A percentile compares a stretch with the other conserved stretches of the same genome.
Evolutionary conservation across 2,329 filamentous ascomycete genomes (phyloP).

Genomic region (Cadophora sp.): DNA sequence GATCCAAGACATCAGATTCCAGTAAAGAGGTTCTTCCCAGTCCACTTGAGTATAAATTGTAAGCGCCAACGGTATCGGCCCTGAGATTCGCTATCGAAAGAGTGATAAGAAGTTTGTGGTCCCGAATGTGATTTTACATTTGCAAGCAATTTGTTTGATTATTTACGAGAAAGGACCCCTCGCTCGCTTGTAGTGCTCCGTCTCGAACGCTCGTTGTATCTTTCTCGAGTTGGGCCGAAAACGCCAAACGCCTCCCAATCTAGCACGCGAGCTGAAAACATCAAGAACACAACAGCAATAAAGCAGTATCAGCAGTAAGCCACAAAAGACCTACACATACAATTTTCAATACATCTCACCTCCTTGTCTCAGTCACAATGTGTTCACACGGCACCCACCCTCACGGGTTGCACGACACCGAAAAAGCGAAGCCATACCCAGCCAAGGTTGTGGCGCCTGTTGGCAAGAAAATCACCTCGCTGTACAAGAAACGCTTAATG

Average conservation of each 20-base stretch:
- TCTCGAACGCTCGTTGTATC: not conserved
- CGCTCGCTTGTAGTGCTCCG: not conserved
- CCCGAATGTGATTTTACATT: not conserved
- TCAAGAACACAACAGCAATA: not conserved
- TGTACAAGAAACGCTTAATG: conserved; percentile 10
- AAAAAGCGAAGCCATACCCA: conserved; percentile 8
- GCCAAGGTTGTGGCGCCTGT: conserved; percentile 9
- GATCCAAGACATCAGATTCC: not conserved
- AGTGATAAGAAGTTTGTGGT: not conserved
- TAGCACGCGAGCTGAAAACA: not conserved
- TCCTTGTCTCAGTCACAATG: not conserved
- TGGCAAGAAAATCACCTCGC: conserved; percentile 13
- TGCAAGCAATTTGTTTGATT: not conserved
- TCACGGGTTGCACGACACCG: not conserved
- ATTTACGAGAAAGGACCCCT: not conserved
- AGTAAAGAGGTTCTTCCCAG: not conserved
- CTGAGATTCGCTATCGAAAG: not conserved
- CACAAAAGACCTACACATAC: not conserved
- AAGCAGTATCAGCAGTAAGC: not conserved
- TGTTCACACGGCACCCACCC: not conserved
- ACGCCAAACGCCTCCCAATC: not conserved
- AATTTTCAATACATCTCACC: not conserved
- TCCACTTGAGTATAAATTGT: not conserved
- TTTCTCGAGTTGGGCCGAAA: not conserved
- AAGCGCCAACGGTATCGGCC: not conserved